Base-by-base conservation (phyloP, 2,329 filamentous ascomycete species). In the Cercospora nicotianae region DNA sequence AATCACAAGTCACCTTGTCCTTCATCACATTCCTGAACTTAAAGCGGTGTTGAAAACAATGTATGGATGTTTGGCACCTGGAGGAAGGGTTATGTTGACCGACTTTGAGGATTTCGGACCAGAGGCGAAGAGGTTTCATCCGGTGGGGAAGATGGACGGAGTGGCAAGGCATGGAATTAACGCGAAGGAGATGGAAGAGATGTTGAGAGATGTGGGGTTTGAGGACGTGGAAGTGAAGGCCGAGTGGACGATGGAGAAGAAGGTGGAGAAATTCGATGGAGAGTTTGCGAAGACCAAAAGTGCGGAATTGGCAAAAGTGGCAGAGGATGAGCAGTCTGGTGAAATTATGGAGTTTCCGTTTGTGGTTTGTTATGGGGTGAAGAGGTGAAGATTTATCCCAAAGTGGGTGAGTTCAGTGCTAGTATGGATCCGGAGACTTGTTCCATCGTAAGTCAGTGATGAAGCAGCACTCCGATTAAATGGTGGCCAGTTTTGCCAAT, bases 221-320 rank as follows among this genome's bases (percentile, higher is more conserved):
- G 57, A 36, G 51, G 64, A 72, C 18, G 72, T 75, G 13, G 64
- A 69, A 23, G 72, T 75, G 3, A 64, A 60, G 59, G 45, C 72
- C 5, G 67, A 68, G 30, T 75, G 73, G 73, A 73, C 67, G 9
- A 74, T 73, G 73, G 55, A 65, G 26, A 74, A 75, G 70, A 72
- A 30, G 9, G 73, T 75, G 18, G 73, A 75, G 67, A 74, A 67
- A 60, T 72, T 66, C 72, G 45, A 79, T 60, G 79, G 74, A 64
- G 72, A 73, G 61, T 75, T 75, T 65, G 72, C 66, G 12, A 48
- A 51, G 7, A 64, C 59, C n/a, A 16, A 16, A 23, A 59, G 55
- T 60, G 79, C 73, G 65, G 72, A 73, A 39, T 75, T 74, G 66
- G 72, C 70, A 5, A 48, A 53, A 16, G 42, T 48, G 13, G 71